Percentiles rank a stretch among this genome's conserved stretches.
Conservation (phyloP, 495 filamentous ascomycete species). For the Penicillium cosmopolitanum region DNA sequence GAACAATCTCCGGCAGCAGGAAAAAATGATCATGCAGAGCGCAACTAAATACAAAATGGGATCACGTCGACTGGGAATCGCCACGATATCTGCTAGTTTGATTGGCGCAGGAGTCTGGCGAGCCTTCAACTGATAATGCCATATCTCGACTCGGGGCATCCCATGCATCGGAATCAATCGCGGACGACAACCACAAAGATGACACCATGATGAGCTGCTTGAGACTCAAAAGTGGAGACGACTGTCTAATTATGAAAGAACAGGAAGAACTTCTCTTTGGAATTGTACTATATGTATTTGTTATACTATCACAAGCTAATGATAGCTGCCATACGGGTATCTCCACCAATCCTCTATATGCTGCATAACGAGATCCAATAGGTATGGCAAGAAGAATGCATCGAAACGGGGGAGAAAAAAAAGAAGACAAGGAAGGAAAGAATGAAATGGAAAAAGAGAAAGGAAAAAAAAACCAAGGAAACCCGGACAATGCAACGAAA, state of each 20-base stretch:
- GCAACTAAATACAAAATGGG: conserved; percentile 78
- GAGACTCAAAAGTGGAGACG: not conserved
- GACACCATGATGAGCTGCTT: not conserved
- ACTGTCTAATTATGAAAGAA: not conserved
- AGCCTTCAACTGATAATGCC: conserved; percentile 51
- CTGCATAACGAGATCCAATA: conserved; percentile 27
- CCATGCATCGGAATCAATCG: not conserved
- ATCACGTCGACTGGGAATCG: conserved; percentile 69
- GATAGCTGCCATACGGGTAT: conserved; percentile 49
- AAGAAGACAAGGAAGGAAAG: conserved; percentile 13
- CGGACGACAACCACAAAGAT: not conserved
- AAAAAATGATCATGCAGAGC: conserved; percentile 68
- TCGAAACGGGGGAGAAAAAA: conserved; percentile 10
- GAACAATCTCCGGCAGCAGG: conserved; percentile 69
- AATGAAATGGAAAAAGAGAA: not conserved
- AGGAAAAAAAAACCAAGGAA: conserved; percentile 10
- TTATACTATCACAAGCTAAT: conserved; percentile 31
- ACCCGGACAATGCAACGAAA: conserved; percentile 19
- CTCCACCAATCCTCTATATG: conserved; percentile 47
- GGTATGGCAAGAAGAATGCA: conserved; percentile 21
- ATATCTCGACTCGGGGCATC: conserved; percentile 1
- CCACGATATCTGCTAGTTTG: conserved; percentile 68
- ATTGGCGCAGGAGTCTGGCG: conserved; percentile 70
- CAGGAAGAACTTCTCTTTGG: not conserved
- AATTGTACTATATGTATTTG: conserved; percentile 32